Conservation (phyloP, 164 flowering plant species). For the Dillenia turbinata region DNA sequence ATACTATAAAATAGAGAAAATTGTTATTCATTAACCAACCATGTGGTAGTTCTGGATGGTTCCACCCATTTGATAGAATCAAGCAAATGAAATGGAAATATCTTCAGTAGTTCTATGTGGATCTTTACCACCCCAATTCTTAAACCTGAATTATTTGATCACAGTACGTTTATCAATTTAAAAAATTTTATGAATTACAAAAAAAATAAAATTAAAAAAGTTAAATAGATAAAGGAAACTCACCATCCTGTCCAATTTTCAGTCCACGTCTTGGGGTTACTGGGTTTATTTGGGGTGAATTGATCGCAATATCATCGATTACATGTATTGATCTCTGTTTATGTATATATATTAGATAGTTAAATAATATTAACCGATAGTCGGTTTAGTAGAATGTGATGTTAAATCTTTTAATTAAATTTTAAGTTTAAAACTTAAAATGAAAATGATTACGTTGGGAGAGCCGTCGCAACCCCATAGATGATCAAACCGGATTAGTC, state of each 20-base stretch:
- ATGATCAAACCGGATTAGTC: neutral
- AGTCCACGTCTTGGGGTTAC: constrained; percentile 33
- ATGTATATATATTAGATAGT: neutral
- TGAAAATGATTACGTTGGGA: too few relatives aligned
- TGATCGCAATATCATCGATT: constrained; percentile 66
- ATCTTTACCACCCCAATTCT: constrained; percentile 40
- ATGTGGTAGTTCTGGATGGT: constrained; percentile 69
- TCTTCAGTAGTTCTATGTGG: constrained; percentile 69
- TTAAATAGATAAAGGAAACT: constrained; percentile 6
- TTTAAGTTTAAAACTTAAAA: neutral
- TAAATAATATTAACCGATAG: neutral
- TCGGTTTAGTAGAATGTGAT: too few relatives aligned
- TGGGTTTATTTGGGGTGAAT: constrained; percentile 24
- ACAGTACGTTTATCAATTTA: neutral
- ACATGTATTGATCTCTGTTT: constrained; percentile 59
- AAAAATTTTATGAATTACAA: neutral
- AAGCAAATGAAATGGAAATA: constrained; percentile 58
- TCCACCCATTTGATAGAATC: constrained; percentile 57
- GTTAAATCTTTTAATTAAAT: neutral
- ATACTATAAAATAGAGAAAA: too few relatives aligned
- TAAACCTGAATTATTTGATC: constrained; percentile 31
- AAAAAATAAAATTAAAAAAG: neutral
- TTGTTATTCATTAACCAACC: constrained; percentile 20
- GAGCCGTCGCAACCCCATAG: too few relatives aligned
- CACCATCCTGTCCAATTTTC: constrained; percentile 68